phyloP scores from a whole-genome alignment of 2,329 filamentous ascomycete species.

The Trichoderma gracile region DNA sequence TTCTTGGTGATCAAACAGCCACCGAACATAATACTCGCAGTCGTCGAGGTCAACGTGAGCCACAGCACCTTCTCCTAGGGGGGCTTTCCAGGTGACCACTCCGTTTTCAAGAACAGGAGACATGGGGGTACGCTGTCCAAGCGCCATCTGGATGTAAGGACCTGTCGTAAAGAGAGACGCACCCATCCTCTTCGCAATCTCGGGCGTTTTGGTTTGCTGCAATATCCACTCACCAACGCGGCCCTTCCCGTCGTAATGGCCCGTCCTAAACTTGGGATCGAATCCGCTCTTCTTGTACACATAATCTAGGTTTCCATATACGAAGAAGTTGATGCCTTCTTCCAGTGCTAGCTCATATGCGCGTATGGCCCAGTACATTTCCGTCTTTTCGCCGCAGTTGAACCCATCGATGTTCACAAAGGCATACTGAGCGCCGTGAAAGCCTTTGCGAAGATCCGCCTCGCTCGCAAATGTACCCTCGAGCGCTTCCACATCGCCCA shows the following conservation, averaged over 20 bases:
- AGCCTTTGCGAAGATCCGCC: slow-evolving; percentile 44
- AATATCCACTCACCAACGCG: slow-evolving; percentile 48
- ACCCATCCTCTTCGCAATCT: slow-evolving; percentile 35
- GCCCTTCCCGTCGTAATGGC: slow-evolving; percentile 53
- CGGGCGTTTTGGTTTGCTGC: slow-evolving; percentile 38
- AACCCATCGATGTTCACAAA: slow-evolving; percentile 58
- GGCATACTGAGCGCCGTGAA: slow-evolving; percentile 49
- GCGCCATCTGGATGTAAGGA: slow-evolving; percentile 50
- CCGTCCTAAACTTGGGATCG: slow-evolving; percentile 46
- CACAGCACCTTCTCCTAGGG: slow-evolving; percentile 44
- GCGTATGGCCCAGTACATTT: slow-evolving; percentile 51
- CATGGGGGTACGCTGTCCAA: slow-evolving; percentile 42
- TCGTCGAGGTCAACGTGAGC: slow-evolving; percentile 49
- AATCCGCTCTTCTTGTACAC: slow-evolving; percentile 50
- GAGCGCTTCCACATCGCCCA: slow-evolving; percentile 50
- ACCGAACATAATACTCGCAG: slow-evolving; percentile 49
- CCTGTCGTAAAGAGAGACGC: slow-evolving; percentile 45
- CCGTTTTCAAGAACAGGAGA: slow-evolving; percentile 43
- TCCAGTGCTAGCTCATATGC: slow-evolving; percentile 46
- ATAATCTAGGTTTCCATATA: slow-evolving; percentile 54
- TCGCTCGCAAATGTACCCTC: slow-evolving; percentile 52
- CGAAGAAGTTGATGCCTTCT: slow-evolving; percentile 45
- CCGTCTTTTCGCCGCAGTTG: slow-evolving; percentile 53
- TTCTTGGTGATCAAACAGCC: slow-evolving; percentile 50
- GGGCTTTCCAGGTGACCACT: slow-evolving; percentile 45